Evolutionary conservation across 345 rosid genomes (phyloP).

Genomic region (Ceriops decandra): DNA sequence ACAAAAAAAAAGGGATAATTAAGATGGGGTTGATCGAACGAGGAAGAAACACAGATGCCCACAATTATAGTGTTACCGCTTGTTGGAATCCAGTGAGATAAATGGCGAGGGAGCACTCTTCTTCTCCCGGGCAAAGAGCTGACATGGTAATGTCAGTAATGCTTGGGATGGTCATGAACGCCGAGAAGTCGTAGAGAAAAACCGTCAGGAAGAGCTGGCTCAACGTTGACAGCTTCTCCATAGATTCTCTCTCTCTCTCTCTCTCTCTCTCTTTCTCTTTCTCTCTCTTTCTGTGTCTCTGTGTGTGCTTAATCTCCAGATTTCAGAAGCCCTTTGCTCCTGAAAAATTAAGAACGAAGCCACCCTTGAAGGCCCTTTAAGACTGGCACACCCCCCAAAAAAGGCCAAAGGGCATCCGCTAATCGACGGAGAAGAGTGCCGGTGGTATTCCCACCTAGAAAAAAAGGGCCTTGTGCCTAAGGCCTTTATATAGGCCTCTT

Average conservation of each 20-base stretch:
- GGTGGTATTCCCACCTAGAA: too few species aligned
- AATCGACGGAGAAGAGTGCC: too few species aligned
- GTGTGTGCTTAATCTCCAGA: not conserved
- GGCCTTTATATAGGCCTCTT: too few species aligned
- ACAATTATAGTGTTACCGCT: slow-evolving; percentile 23
- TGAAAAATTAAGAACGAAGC: not conserved
- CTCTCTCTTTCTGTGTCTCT: slow-evolving; percentile 3
- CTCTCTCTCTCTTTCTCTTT: slow-evolving; percentile 6
- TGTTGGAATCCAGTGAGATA: slow-evolving; percentile 40
- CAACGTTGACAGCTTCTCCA: slow-evolving; percentile 21
- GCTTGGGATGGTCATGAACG: slow-evolving; percentile 33
- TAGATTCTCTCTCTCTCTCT: not conserved
- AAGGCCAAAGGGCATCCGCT: too few species aligned
- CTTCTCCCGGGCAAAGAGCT: slow-evolving; percentile 44
- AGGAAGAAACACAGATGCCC: too few species aligned
- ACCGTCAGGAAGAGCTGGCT: slow-evolving; percentile 30
- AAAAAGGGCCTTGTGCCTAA: too few species aligned
- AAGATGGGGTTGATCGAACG: too few species aligned
- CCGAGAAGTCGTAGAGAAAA: slow-evolving; percentile 33
- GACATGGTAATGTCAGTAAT: slow-evolving; percentile 38
- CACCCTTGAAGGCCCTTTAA: not conserved
- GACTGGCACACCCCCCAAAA: too few species aligned
- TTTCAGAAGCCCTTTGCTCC: not conserved
- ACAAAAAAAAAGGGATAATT: too few species aligned
- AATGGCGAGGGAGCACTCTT: slow-evolving; percentile 39